These are phyloP conservation scores for Sporisorium exsertum DNA, from an alignment of 1,284 basidiomycete genomes.

Conservation along the genomic window DNA sequence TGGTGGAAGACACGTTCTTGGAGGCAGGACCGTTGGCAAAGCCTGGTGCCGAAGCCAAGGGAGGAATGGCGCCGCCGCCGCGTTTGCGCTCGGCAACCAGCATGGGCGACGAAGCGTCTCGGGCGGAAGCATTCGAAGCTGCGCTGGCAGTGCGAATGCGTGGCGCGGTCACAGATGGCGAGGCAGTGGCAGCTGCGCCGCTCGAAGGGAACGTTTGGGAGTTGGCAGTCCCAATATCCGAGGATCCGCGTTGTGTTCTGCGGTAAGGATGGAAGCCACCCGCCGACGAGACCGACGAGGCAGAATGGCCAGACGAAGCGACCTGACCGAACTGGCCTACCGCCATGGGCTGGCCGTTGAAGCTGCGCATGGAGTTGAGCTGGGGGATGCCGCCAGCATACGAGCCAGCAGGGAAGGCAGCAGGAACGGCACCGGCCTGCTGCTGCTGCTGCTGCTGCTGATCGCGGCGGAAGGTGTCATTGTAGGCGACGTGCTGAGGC, in stretches of 20 bases:
- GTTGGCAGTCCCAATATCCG: constrained; percentile 40
- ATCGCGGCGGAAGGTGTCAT: constrained; percentile 58
- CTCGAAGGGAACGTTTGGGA: constrained; percentile 28
- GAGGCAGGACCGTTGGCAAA: constrained; percentile 6
- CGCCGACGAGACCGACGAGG: constrained; percentile 39
- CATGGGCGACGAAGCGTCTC: constrained; percentile 44
- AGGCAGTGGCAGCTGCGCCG: constrained; percentile 11
- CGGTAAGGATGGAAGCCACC: constrained; percentile 63
- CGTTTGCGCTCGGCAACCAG: constrained; percentile 43
- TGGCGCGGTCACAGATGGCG: constrained; percentile 11
- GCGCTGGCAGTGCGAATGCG: constrained; percentile 53
- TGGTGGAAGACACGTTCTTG: constrained; percentile 19
- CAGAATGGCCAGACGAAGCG: constrained; percentile 28
- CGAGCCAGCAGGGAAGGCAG: constrained; percentile 41
- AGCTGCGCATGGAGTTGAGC: constrained; percentile 44
- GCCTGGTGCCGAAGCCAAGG: constrained; percentile 29
- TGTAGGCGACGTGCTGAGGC: constrained; percentile 55
- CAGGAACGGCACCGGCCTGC: constrained; percentile 8
- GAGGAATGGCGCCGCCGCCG: constrained; percentile 15
- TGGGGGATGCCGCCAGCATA: constrained; percentile 27
- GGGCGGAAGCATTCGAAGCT: constrained; percentile 43
- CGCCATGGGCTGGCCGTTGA: constrained; percentile 29
- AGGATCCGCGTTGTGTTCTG: constrained; percentile 46
- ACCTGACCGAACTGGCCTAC: constrained; percentile 32
- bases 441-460: constrained; percentile 41